phyloP scores from a whole-genome alignment of 768 basidiomycete species.

The Russula sp. region DNA sequence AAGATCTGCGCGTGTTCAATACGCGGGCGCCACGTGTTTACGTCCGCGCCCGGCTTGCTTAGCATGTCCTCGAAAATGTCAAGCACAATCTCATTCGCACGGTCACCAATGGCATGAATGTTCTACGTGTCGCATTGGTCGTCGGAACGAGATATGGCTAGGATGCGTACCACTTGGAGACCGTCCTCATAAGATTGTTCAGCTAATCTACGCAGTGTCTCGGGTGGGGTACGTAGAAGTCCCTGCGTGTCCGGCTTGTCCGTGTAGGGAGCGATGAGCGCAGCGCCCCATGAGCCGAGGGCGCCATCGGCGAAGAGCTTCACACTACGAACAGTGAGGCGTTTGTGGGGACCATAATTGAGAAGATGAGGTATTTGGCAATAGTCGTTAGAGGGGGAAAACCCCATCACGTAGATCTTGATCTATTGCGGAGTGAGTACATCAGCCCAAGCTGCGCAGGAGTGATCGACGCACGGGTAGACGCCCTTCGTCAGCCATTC shows the following conservation, averaged over 20 bases:
- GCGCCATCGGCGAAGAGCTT: constrained; percentile 85
- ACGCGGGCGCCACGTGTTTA: constrained; percentile 56
- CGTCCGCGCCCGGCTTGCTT: constrained; percentile 28
- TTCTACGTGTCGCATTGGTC: constrained; percentile 45
- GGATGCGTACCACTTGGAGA: constrained; percentile 71
- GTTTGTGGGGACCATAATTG: constrained; percentile 33
- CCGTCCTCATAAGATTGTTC: constrained; percentile 61
- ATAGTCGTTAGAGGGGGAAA: constrained; percentile 31
- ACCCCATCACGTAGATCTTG: constrained; percentile 58
- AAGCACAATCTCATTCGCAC: constrained; percentile 76
- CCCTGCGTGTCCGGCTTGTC: constrained; percentile 71
- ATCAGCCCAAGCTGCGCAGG: neutral
- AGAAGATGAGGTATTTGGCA: constrained; percentile 32
- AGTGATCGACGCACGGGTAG: constrained; percentile 51
- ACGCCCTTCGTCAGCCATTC: constrained; percentile 59
- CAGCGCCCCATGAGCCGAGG: constrained; percentile 89
- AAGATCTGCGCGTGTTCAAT: constrained; percentile 95
- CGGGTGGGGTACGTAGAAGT: constrained; percentile 55
- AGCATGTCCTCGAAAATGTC: constrained; percentile 70
- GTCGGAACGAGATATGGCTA: neutral
- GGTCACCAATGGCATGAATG: constrained; percentile 84
- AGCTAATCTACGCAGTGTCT: constrained; percentile 48
- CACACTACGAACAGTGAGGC: constrained; percentile 45
- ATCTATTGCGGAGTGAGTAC: constrained; percentile 34
- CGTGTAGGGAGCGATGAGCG: constrained; percentile 76